Base-by-base conservation (phyloP, 164 flowering plant species). In the Magnolia changhungtana region DNA sequence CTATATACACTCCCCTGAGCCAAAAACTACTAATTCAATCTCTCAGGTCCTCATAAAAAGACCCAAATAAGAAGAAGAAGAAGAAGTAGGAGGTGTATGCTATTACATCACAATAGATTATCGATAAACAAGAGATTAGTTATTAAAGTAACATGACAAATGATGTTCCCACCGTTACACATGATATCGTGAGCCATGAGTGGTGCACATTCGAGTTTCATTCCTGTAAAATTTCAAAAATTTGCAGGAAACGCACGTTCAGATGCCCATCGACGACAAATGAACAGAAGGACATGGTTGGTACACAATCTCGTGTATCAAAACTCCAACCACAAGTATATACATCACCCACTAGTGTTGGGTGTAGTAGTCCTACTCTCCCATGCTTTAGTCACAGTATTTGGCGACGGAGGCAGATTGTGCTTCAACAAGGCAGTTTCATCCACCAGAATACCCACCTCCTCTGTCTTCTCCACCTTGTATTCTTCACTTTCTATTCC, bases 341-440 rank as follows among this genome's bases (percentile, higher is more conserved):
- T 9, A 23, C 51, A 16, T 80, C 52, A 75, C n/a, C 23, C 58
- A 74, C 76, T 79, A 50, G 72, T 58, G 61, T 71, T 61, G 65
- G 81, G 78, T 14, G 81, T 76, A 63, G 76, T 79, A 31, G 61
- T 49, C 29, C 24, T 29, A 64, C 86, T 83, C 50, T 63, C 79
- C 86, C 88, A 84, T 77, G 81, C 80, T 63, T 82, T 78, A 8
- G 61, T 76, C 20, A 23, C 83, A 1, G 84, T 78, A 37, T 88
- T 84, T 0, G 89, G 89, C 8, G 92, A 89, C n/a, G 81, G 79
- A 1, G 85, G 82, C 59, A 82, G 72, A 52, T 8, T 51, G 37
- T 74, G 71, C 78, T 79, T 87, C 80, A 89, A 74, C 64, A 87
- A 78, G 21, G 82, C 83, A 19, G 75, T 80, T 51, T 87, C 87